Evolutionary conservation across 1,284 basidiomycete genomes (phyloP).

Genomic region (Ceratobasidium sp.): DNA sequence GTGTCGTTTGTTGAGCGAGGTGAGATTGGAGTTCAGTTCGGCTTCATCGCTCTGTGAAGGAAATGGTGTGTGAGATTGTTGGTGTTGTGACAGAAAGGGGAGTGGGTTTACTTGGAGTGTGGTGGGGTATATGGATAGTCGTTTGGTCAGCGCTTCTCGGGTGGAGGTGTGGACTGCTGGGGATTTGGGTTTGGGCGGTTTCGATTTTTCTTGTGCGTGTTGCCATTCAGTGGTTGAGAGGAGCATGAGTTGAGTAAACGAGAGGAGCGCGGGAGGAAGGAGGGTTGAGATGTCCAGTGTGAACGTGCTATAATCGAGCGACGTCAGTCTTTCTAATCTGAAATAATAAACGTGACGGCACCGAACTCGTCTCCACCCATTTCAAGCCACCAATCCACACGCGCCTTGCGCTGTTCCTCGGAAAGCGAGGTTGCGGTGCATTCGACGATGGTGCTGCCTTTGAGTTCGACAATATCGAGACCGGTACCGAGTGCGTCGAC

Average conservation of each 20-base stretch:
- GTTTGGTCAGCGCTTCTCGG: constrained; percentile 63
- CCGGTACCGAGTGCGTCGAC: constrained; percentile 89
- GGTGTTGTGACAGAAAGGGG: not conserved
- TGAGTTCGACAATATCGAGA: constrained; percentile 87
- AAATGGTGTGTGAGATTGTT: not conserved
- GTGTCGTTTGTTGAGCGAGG: constrained; percentile 63
- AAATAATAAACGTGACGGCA: constrained; percentile 49
- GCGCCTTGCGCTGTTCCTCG: constrained; percentile 60
- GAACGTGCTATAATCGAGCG: constrained; percentile 65
- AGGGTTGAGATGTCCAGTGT: constrained; percentile 68
- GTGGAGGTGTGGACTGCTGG: constrained; percentile 59
- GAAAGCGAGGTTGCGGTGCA: constrained; percentile 56
- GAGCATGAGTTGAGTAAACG: constrained; percentile 78
- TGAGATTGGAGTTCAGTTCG: constrained; percentile 53
- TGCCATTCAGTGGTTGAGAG: constrained; percentile 73
- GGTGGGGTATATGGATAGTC: constrained; percentile 70
- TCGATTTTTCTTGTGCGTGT: constrained; percentile 73
- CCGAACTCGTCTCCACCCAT: constrained; percentile 90
- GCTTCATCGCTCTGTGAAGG: constrained; percentile 66
- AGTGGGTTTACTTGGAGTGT: constrained; percentile 64
- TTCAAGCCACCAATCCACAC: constrained; percentile 93
- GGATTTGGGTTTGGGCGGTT: constrained; percentile 80
- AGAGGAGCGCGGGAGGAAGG: constrained; percentile 74
- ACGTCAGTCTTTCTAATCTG: not conserved
- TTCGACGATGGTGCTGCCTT: constrained; percentile 80